Base-by-base conservation (phyloP, 1,284 basidiomycete genomes). In the Schizophyllum commune region DNA sequence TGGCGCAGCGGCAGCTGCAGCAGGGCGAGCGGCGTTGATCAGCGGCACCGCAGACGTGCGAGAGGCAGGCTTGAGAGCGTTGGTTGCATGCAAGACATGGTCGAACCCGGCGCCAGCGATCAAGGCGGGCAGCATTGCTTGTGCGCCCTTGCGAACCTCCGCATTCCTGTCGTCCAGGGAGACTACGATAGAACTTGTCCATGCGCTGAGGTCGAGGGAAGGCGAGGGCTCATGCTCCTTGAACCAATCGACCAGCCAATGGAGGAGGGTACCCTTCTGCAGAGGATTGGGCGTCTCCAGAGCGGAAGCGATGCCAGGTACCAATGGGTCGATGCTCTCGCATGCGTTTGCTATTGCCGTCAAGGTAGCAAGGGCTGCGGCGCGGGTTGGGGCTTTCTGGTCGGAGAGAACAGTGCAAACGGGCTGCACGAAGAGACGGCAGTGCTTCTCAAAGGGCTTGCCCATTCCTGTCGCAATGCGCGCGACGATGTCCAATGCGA, bases 401-500 rank as follows among this genome's bases (percentile, higher is more conserved):
- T 99, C 97, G 6, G 96, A 85, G 5, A 98, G 82, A 5, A 96
- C 93, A 22, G 89, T 89, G 1, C 89, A 86, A 8, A 98, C 82
- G 0, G 96, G 86, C 0, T 86, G 75, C 9, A 86, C 84, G 66
- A 96, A 91, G 56, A 92, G 78, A 27, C 88, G 86, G 4, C 84
- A 83, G 67, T 96, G 84, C 71, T 92, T 96, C 67, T 99, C 96
- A 70, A 99, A 99, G 0, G 92, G 85, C 70, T 90, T 94, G 57
- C 94, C 94, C 94, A 99, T 98, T 1, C 93, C 96, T 0, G 82
- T 85, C 1, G 97, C 94, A 63, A 99, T 89, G 56, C 93, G 90
- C 52, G 88, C 81, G 59, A 98, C 87, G 62, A 97, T 89, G 69
- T 97, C 95, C 20, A 99, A 82, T 19, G 96, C 92, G 55, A 98